Conservation (phyloP, 768 basidiomycete species). For the Russula lepida region DNA sequence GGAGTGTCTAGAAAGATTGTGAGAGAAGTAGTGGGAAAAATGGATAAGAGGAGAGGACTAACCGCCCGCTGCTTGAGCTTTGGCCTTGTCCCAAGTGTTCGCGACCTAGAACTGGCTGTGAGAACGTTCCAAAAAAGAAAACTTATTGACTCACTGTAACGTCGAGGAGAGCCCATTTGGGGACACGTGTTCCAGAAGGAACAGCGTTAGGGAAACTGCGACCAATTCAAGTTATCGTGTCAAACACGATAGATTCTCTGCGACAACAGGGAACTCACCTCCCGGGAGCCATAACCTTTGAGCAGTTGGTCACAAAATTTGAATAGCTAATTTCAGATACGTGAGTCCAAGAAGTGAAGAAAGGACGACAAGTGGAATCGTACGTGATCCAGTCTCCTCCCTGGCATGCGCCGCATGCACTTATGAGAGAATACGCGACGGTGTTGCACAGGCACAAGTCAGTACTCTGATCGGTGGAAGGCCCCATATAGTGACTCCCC, state of each 20-base stretch:
- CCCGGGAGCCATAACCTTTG: not conserved
- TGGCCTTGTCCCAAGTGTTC: not conserved
- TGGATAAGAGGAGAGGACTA: not conserved
- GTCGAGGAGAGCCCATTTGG: slow-evolving; percentile 5
- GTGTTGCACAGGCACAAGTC: slow-evolving; percentile 12
- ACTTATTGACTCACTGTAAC: not conserved
- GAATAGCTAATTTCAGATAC: not conserved
- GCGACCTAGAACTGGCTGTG: not conserved
- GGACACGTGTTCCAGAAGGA: slow-evolving; percentile 1
- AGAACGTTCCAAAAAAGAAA: not conserved
- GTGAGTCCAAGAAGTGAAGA: not conserved
- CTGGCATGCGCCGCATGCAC: slow-evolving; percentile 13
- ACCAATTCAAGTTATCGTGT: not conserved
- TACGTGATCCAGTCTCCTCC: not conserved
- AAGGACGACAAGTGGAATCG: not conserved
- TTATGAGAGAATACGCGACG: not conserved
- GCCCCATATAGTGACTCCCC: not conserved
- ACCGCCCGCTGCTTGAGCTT: not conserved
- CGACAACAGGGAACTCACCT: not conserved
- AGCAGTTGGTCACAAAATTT: not conserved
- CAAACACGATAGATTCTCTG: not conserved
- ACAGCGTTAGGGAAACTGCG: slow-evolving; percentile 4
- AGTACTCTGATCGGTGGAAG: not conserved
- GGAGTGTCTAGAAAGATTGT: not conserved
- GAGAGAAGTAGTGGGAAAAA: not conserved